phyloP scores from a whole-genome alignment of 1,284 basidiomycete genomes.

The Microbotryomycetes sp. region DNA sequence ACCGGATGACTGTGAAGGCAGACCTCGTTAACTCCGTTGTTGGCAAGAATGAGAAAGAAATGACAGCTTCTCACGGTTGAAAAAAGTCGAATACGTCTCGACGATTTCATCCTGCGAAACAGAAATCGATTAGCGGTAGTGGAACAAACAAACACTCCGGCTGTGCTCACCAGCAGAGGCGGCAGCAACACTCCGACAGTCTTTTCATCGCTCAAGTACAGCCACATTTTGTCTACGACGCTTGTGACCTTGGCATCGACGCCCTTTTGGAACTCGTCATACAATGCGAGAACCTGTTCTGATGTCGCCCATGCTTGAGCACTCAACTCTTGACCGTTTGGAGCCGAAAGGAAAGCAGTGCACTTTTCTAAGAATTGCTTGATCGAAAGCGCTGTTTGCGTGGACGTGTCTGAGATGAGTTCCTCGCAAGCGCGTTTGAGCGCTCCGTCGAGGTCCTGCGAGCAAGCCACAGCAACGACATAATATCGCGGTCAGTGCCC shows the following conservation, averaged over 20 bases:
- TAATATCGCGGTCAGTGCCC: not conserved
- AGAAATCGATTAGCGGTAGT: not conserved
- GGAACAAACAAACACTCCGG: not conserved
- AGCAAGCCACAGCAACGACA: slow-evolving; percentile 3
- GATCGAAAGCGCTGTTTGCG: slow-evolving; percentile 51
- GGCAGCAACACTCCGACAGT: slow-evolving; percentile 68
- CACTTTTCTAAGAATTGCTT: slow-evolving; percentile 57
- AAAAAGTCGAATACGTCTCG: slow-evolving; percentile 64
- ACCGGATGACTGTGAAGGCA: slow-evolving; percentile 39
- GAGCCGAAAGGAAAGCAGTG: slow-evolving; percentile 41
- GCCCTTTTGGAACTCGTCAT: slow-evolving; percentile 21
- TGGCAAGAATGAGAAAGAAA: not conserved
- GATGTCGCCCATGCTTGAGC: slow-evolving; percentile 49
- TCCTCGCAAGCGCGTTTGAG: slow-evolving; percentile 75
- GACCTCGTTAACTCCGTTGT: not conserved
- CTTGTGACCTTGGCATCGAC: slow-evolving; percentile 14
- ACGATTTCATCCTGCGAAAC: slow-evolving; percentile 54
- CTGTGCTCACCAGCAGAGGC: slow-evolving; percentile 53
- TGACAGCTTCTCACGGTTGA: slow-evolving; percentile 43
- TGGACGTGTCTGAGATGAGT: slow-evolving; percentile 61
- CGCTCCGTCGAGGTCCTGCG: slow-evolving; percentile 71
- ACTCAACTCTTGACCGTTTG: slow-evolving; percentile 44
- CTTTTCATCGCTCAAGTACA: slow-evolving; percentile 68
- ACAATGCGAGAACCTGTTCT: slow-evolving; percentile 38
- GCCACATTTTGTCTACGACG: slow-evolving; percentile 38